These are phyloP conservation scores for Aspergillus campestris DNA, from an alignment of 495 filamentous ascomycete genomes.

Conservation along the genomic window DNA sequence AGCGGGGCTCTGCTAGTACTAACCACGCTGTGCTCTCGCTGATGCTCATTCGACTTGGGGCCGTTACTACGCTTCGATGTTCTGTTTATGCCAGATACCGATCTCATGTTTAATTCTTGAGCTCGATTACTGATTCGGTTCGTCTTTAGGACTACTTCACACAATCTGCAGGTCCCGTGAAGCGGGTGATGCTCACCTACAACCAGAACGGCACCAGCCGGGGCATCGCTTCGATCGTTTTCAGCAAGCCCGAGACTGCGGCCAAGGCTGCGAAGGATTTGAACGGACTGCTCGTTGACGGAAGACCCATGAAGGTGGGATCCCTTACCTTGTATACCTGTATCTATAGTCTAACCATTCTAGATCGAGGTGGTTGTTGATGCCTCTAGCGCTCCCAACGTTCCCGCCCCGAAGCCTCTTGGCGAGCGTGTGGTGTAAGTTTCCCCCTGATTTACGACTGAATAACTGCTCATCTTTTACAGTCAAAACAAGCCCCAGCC, in stretches of 20 bases:
- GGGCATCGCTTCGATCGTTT: slow-evolving; percentile 75
- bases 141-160: slow-evolving; percentile 86
- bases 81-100: slow-evolving; percentile 9
- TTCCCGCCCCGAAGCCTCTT: slow-evolving; percentile 63
- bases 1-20: slow-evolving; percentile 21
- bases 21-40: slow-evolving; percentile 65
- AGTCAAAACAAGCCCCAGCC: slow-evolving; percentile 67
- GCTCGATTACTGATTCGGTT: slow-evolving; percentile 35
- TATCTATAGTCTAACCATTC: not conserved
- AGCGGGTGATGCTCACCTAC: slow-evolving; percentile 80
- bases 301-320: slow-evolving; percentile 81
- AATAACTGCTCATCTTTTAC: slow-evolving; percentile 10
- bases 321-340: not conserved
- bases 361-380: slow-evolving; percentile 84
- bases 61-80: slow-evolving; percentile 20
- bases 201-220: slow-evolving; percentile 86
- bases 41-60: slow-evolving; percentile 40
- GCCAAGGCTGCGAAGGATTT: slow-evolving; percentile 71
- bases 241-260: slow-evolving; percentile 67
- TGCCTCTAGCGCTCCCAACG: slow-evolving; percentile 57
- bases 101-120: slow-evolving; percentile 11
- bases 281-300: slow-evolving; percentile 83
- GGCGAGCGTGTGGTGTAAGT: slow-evolving; percentile 76
- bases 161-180: slow-evolving; percentile 81
- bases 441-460: not conserved